Percentiles rank a stretch among this genome's conserved stretches.
Evolutionary conservation across 805 yeast species (phyloP).

Genomic region (Diddensiella santjacobensis): DNA sequence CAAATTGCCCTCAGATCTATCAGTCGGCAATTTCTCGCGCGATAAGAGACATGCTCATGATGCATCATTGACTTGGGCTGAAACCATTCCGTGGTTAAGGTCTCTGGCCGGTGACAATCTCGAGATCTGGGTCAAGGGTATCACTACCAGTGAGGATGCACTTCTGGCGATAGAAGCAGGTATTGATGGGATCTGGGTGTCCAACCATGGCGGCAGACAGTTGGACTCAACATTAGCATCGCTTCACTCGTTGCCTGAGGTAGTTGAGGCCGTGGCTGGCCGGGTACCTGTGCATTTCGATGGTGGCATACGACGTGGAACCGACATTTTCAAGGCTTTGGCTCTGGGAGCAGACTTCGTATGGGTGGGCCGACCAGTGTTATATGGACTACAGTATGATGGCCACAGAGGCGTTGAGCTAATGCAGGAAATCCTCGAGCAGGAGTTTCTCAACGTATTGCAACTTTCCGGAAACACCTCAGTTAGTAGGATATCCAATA

Average conservation of each 20-base stretch:
- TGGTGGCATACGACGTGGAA: constrained; percentile 67
- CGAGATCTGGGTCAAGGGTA: constrained; percentile 56
- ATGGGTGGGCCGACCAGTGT: constrained; percentile 64
- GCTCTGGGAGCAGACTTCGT: constrained; percentile 66
- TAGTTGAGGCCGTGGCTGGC: constrained; percentile 36
- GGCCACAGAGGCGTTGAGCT: constrained; percentile 62
- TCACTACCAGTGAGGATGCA: constrained; percentile 64
- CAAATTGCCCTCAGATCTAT: constrained; percentile 28
- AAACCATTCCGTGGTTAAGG: constrained; percentile 31
- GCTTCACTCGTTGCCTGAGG: constrained; percentile 60
- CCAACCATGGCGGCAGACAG: constrained; percentile 77
- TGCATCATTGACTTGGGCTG: constrained; percentile 31
- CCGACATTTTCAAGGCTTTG: constrained; percentile 62
- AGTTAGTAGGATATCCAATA: constrained; percentile 5
- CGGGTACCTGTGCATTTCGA: constrained; percentile 59
- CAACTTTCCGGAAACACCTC: constrained; percentile 25
- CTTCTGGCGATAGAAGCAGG: constrained; percentile 56
- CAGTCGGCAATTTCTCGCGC: constrained; percentile 27
- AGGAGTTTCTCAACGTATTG: constrained; percentile 26
- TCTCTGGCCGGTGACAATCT: constrained; percentile 37
- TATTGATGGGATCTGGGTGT: constrained; percentile 59
- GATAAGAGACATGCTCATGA: constrained; percentile 25
- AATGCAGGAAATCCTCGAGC: constrained; percentile 24
- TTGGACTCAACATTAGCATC: constrained; percentile 61
- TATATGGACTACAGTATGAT: constrained; percentile 62